Evolutionary conservation across 208 protist species (phyloP), one percentile per base, ranked within the genome.

Genomic region (Trypanosoma congolense): DNA sequence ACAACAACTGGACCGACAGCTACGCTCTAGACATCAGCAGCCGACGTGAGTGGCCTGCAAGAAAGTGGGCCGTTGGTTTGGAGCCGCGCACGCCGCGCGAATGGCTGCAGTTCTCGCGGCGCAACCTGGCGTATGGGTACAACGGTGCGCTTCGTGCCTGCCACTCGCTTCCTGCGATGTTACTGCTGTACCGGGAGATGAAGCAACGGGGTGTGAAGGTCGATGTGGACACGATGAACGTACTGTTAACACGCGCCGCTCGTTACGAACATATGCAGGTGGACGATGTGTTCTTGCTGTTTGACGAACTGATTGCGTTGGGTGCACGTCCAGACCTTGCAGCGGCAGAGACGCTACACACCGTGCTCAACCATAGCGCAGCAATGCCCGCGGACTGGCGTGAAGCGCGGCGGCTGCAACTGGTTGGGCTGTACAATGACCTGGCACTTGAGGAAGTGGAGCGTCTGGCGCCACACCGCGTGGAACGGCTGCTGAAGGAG

Each of bases 91-190:
- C 87, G 22, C 87, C 83, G n/a, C 64, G 60, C 0, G 84, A 95
- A 12, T 95, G 83, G 82, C 66, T 91, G 25, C 74, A 67, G 40
- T 88, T 77, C 58, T 92, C 83, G 14, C 60, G 77, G 25, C 78
- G 87, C 40, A 95, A 95, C 58, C 66, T 95, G 6, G 78, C 87
- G 31, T 95, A 95, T 60, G 84, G 79, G 26, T 95, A 95, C 80
- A 95, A 95, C 49, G 87, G 82, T n/a, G 83, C 87, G 2, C 67
- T 95, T 60, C 77, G 87, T 0, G 71, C 82, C n/a, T 92, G 84
- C 61, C 46, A 61, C 4, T 80, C 74, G 3, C 88, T 95, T 49
- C 84, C 87, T 0, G 79, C 90, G 66, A 92, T 92, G 87, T 48
- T 92, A 1, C 44, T 74, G n/a, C 87, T 83, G 64, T 95, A 95